A percentile compares a stretch with the other conserved stretches of the same genome.
Evolutionary conservation across 306 rosid genomes (phyloP).

Genomic region (Pyrus betulifolia): DNA sequence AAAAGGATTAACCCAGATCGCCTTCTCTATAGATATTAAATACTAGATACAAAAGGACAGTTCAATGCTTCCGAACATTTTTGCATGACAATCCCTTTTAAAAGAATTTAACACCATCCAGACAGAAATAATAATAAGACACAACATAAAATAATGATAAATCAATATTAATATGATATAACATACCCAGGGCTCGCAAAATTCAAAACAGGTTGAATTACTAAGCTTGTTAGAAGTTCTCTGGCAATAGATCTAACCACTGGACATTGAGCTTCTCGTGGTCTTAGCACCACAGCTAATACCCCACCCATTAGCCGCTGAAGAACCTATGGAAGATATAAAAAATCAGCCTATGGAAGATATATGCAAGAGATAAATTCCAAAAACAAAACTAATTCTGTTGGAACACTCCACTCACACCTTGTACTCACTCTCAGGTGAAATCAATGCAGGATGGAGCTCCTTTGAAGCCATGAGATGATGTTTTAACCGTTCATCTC

Average conservation of each 20-base stretch:
- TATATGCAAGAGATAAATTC: constrained; percentile 19
- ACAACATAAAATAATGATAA: not conserved
- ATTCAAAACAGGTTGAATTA: constrained; percentile 79
- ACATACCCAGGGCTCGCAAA: constrained; percentile 94
- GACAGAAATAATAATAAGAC: not conserved
- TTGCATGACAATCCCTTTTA: not conserved
- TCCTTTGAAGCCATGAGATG: constrained; percentile 80
- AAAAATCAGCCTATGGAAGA: constrained; percentile 19
- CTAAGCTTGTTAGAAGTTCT: constrained; percentile 85
- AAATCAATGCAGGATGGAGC: constrained; percentile 91
- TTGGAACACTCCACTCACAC: constrained; percentile 86
- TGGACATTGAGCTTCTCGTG: constrained; percentile 81
- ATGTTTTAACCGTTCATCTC: constrained; percentile 86
- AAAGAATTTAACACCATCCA: not conserved
- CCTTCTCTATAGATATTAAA: not conserved
- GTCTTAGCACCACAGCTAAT: constrained; percentile 67
- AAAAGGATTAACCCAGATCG: not conserved
- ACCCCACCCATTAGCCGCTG: constrained; percentile 85
- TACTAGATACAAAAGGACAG: not conserved
- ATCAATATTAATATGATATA: constrained; percentile 7
- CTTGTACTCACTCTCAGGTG: constrained; percentile 99
- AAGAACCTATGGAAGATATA: constrained; percentile 49
- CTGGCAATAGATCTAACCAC: constrained; percentile 77
- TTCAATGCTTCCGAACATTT: not conserved
- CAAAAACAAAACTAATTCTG: constrained; percentile 20